Evolutionary conservation across 768 basidiomycete species (phyloP).

Genomic region (Kwoniella sp.): DNA sequence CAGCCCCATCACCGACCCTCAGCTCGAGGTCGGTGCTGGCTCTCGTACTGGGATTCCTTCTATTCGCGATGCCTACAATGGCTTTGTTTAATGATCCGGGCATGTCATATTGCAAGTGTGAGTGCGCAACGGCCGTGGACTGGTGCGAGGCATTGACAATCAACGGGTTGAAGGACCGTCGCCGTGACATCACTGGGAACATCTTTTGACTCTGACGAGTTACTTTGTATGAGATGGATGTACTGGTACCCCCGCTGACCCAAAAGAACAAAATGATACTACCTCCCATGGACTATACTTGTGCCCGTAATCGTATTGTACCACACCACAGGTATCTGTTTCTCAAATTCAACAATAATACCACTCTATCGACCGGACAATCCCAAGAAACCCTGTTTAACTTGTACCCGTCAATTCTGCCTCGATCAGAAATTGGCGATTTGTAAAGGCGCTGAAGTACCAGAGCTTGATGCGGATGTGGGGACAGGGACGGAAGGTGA

Average conservation of each 20-base stretch:
- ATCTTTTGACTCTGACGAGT: too few species aligned
- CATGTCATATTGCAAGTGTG: constrained; percentile 56
- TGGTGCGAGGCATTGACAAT: too few species aligned
- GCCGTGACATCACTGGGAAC: too few species aligned
- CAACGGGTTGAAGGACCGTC: too few species aligned
- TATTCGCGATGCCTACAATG: background rate
- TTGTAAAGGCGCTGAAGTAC: constrained; percentile 62
- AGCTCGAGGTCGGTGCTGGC: background rate
- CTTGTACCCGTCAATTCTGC: constrained; percentile 95
- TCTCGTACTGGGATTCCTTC: background rate
- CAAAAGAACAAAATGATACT: too few species aligned
- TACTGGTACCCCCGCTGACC: too few species aligned
- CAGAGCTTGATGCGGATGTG: constrained; percentile 86
- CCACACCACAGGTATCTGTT: constrained; percentile 96
- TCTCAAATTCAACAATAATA: constrained; percentile 83
- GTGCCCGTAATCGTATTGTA: too few species aligned
- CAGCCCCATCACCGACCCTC: background rate
- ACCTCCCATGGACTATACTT: too few species aligned
- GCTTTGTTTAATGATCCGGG: constrained; percentile 48
- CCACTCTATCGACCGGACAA: constrained; percentile 77
- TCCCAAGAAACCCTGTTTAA: constrained; percentile 84
- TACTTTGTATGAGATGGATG: too few species aligned
- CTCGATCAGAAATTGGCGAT: constrained; percentile 85
- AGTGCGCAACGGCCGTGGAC: too few species aligned
- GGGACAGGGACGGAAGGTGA: constrained; percentile 94